These are phyloP conservation scores for Leccinellum albellum DNA, from an alignment of 768 basidiomycete species.

Conservation along the genomic window DNA sequence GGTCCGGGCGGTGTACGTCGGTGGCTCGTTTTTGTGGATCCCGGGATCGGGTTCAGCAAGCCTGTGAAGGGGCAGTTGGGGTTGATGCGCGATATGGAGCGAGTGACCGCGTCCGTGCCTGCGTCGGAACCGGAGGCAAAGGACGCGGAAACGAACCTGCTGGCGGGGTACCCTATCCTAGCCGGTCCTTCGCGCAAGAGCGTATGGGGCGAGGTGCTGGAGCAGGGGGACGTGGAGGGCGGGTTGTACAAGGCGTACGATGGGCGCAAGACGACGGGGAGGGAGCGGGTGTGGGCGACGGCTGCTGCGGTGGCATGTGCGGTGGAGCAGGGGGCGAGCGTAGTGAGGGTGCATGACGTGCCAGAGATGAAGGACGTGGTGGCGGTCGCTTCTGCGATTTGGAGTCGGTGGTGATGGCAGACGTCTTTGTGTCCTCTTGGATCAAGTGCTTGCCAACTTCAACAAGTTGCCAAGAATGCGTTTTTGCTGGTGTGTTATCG, in stretches of 20 bases:
- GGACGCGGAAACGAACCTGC: slow-evolving; percentile 37
- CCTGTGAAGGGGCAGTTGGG: slow-evolving; percentile 67
- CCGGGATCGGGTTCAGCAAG: slow-evolving; percentile 95
- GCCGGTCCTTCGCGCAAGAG: slow-evolving; percentile 84
- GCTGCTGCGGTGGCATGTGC: slow-evolving; percentile 71
- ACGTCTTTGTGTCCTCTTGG: too few relatives aligned
- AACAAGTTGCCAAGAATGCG: not conserved
- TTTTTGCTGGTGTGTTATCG: not conserved
- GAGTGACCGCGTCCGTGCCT: slow-evolving; percentile 36
- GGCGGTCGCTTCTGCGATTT: slow-evolving; percentile 59
- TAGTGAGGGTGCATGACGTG: slow-evolving; percentile 83
- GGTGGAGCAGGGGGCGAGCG: slow-evolving; percentile 64
- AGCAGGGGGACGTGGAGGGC: slow-evolving; percentile 37
- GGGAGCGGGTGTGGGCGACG: slow-evolving; percentile 75
- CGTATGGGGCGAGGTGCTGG: slow-evolving; percentile 69
- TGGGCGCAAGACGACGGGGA: slow-evolving; percentile 55
- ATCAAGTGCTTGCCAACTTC: not conserved
- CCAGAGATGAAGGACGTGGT: slow-evolving; percentile 72
- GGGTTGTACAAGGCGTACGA: slow-evolving; percentile 24
- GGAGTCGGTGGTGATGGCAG: slow-evolving; percentile 31
- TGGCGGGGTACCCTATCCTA: slow-evolving; percentile 60
- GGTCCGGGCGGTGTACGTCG: slow-evolving; percentile 70
- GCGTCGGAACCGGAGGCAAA: slow-evolving; percentile 12
- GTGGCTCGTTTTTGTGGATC: slow-evolving; percentile 89
- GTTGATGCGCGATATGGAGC: slow-evolving; percentile 51